A percentile compares a stretch with the other conserved stretches of the same genome.
Conservation (phyloP, 2,329 filamentous ascomycete genomes). For the Apiospora marii region DNA sequence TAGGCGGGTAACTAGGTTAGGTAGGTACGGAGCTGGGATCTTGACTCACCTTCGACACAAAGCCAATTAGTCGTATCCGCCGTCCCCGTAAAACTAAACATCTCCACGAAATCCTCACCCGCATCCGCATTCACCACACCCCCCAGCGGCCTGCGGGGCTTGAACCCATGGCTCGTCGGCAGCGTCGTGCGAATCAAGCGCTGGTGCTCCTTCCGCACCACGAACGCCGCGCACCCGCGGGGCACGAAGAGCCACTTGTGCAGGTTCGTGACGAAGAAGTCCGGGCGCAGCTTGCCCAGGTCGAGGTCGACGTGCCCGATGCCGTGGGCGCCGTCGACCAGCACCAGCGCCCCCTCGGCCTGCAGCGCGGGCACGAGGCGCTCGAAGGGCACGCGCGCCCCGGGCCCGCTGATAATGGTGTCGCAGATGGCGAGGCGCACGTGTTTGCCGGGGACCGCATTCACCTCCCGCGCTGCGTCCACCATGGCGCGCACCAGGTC, state of each 20-base stretch:
- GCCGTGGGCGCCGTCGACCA: conserved; percentile 72
- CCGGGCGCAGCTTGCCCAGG: conserved; percentile 62
- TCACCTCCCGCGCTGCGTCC: conserved; percentile 46
- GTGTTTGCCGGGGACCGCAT: conserved; percentile 49
- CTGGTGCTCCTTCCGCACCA: conserved; percentile 68
- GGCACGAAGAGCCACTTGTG: conserved; percentile 76
- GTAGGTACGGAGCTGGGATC: neutral
- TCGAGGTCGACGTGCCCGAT: conserved; percentile 70
- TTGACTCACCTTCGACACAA: conserved; percentile 51
- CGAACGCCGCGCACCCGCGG: conserved; percentile 68
- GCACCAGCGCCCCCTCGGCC: conserved; percentile 63
- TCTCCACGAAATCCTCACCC: conserved; percentile 37
- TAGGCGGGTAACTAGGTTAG: too few species aligned
- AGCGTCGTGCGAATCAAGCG: conserved; percentile 66
- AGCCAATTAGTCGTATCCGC: conserved; percentile 66
- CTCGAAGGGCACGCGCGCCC: conserved; percentile 71
- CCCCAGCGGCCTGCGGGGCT: conserved; percentile 41
- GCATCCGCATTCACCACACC: conserved; percentile 13
- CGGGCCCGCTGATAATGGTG: conserved; percentile 69
- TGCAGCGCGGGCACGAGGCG: conserved; percentile 60
- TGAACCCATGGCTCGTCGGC: conserved; percentile 70
- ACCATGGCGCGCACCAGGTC: conserved; percentile 63
- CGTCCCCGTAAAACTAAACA: conserved; percentile 53
- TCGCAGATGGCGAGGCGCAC: conserved; percentile 70
- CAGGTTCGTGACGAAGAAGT: conserved; percentile 73